Evolutionary conservation across 805 yeast genomes (phyloP), one percentile per base, ranked within the genome.

Genomic region (Saturnispora quitensis): DNA sequence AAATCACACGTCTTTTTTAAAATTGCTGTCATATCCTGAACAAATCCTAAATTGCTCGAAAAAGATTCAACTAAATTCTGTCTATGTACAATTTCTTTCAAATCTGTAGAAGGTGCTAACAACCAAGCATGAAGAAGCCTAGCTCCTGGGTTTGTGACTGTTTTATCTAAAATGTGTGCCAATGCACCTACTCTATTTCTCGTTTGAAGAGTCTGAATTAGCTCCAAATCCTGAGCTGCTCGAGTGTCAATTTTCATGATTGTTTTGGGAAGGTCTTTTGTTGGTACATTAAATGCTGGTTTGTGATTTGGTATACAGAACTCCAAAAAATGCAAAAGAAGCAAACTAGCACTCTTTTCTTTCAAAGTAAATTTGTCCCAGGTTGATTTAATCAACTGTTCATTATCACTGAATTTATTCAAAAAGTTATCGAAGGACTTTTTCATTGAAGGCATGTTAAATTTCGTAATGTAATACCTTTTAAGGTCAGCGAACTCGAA

Each of bases 51-150:
- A 43, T 73, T 62, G 7, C 61, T 62, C 34, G 63, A 51, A 43
- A 84, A 76, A 3, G 69, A 61, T 6, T 64, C 62, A 0, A 86
- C 84, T 12, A 75, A 58, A 17, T 67, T 68, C 45, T 81, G 87
- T 27, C 99, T 70, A 18, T 63, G 59, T 17, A 64, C 64, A 13
- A 93, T 80, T 55, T 79, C 85, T 0, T 62, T 58, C 0, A 77
- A 59, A 59, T 84, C 77, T 9, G 84, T 74, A 0, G 87, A 75
- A 0, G 99, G 99, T 2, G 88, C 80, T 25, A 86, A 74, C 4
- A 91, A 68, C 97, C 97, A 89, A 49, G 82, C 81, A 7, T 83
- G 77, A 12, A 93, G 68, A n/a, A 86, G 61, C 42, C 98, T 70
- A 0, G 95, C 71, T 0, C 98, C 98, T 0, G 93, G 81, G 1